phyloP scores from a whole-genome alignment of 768 basidiomycete species.

The Boletus huronensis region DNA sequence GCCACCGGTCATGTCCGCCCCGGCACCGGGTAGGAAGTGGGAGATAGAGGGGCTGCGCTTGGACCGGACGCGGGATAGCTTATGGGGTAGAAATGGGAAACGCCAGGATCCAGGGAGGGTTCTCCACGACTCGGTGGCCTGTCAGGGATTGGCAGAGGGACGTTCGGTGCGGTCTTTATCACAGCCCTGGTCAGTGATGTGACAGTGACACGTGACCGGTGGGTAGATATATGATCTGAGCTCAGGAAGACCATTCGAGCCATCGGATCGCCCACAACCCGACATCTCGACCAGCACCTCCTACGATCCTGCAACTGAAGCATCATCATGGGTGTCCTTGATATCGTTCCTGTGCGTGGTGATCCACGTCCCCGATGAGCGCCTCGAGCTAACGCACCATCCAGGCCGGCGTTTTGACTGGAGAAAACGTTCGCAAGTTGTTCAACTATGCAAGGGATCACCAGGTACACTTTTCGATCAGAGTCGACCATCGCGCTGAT shows the following conservation, averaged over 20 bases:
- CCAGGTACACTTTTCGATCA: conserved; percentile 49
- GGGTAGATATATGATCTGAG: too few relatives aligned
- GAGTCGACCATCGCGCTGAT: conserved; percentile 1
- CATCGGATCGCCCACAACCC: not conserved
- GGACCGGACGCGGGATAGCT: conserved; percentile 3
- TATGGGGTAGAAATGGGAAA: not conserved
- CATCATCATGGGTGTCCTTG: conserved; percentile 69
- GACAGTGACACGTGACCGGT: conserved; percentile 20
- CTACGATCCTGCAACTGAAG: conserved; percentile 6
- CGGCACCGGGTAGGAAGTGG: not conserved
- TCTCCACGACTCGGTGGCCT: not conserved
- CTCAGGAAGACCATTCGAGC: too few relatives aligned
- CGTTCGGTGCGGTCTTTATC: not conserved
- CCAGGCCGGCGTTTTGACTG: conserved; percentile 92
- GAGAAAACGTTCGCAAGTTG: conserved; percentile 91
- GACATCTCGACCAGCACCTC: conserved; percentile 10
- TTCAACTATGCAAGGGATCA: conserved; percentile 91
- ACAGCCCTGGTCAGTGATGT: too few relatives aligned
- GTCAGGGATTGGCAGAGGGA: not conserved
- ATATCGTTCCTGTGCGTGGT: conserved; percentile 75
- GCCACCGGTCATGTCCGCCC: not conserved
- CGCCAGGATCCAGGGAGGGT: not conserved
- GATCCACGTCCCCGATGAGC: not conserved
- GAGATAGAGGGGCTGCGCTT: not conserved
- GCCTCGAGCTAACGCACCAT: conserved; percentile 5